These are phyloP conservation scores for Paspalum notatum DNA, from an alignment of 176 grass and related monocot genomes.

Conservation along the genomic window DNA sequence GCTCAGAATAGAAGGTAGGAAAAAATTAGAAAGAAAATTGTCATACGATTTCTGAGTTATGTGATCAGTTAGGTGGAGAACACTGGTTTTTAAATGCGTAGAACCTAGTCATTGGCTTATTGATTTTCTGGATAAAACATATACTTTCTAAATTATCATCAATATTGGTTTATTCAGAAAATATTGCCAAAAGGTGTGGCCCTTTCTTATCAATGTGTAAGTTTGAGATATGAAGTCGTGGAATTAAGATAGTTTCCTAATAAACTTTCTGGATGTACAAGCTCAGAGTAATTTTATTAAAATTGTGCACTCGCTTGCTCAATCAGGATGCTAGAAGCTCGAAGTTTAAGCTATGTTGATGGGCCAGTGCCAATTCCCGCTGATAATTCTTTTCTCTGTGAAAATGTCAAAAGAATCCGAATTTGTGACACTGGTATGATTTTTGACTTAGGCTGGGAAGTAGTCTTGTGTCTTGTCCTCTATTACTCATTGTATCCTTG, in stretches of 20 bases:
- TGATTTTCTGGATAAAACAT: not conserved
- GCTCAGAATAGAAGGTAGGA: too few species aligned
- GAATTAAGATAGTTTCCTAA: constrained; percentile 28
- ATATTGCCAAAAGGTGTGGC: not conserved
- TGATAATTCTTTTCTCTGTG: constrained; percentile 71
- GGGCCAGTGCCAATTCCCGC: constrained; percentile 83
- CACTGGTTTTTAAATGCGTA: not conserved
- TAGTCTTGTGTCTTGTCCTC: constrained; percentile 13
- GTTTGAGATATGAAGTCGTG: not conserved
- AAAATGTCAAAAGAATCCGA: constrained; percentile 86
- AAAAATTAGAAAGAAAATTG: not conserved
- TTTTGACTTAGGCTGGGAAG: constrained; percentile 20
- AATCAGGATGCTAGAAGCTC: constrained; percentile 92
- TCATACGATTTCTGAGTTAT: not conserved
- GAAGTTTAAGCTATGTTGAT: constrained; percentile 94
- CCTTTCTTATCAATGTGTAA: not conserved
- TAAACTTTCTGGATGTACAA: not conserved
- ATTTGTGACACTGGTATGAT: constrained; percentile 91
- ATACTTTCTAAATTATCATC: not conserved
- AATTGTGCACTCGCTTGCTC: constrained; percentile 10
- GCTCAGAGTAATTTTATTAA: too few species aligned
- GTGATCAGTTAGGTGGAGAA: not conserved
- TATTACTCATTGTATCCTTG: constrained; percentile 4
- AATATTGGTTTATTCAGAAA: not conserved
- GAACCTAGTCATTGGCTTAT: not conserved